Evolutionary conservation across 1,139 yeast species (phyloP).

Genomic region (Blastobotrys niveus): DNA sequence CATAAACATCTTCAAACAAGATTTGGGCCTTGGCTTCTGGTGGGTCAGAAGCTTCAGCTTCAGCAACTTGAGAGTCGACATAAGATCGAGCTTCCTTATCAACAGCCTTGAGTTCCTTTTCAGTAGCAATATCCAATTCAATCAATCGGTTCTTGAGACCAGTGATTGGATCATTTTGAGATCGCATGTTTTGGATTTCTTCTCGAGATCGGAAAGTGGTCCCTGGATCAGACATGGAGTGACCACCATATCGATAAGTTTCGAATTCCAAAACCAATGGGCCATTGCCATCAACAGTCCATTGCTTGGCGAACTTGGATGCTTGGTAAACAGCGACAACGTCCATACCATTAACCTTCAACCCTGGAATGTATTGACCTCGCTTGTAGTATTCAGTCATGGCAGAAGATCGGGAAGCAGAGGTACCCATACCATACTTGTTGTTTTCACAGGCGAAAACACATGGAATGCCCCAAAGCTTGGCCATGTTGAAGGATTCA

Average conservation of each 20-base stretch:
- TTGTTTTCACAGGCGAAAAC: conserved; percentile 96
- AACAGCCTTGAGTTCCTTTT: conserved; percentile 86
- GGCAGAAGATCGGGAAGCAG: conserved; percentile 96
- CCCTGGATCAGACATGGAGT: conserved; percentile 99
- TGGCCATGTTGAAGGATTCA: conserved; percentile 98
- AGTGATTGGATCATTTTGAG: conserved; percentile 95
- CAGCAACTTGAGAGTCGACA: conserved; percentile 90
- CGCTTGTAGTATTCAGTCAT: conserved; percentile 96
- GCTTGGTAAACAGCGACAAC: conserved; percentile 93
- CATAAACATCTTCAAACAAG: conserved; percentile 94
- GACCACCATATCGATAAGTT: conserved; percentile 99
- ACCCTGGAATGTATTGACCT: conserved; percentile 98
- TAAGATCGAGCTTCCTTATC: conserved; percentile 95
- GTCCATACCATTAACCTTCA: conserved; percentile 98
- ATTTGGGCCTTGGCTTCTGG: conserved; percentile 95
- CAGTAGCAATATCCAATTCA: conserved; percentile 80
- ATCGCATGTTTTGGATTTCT: conserved; percentile 99
- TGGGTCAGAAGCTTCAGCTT: conserved; percentile 89
- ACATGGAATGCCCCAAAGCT: conserved; percentile 94
- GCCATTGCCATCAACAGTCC: conserved; percentile 91
- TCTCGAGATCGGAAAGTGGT: conserved; percentile 99
- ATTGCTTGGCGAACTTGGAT: conserved; percentile 93
- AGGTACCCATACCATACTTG: conserved; percentile 99
- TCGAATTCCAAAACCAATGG: conserved; percentile 94
- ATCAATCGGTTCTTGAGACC: conserved; percentile 84